Percentiles rank a stretch among this genome's conserved stretches.
Conservation (phyloP, 2,329 filamentous ascomycete genomes). For the Escovopsis sp. region DNA sequence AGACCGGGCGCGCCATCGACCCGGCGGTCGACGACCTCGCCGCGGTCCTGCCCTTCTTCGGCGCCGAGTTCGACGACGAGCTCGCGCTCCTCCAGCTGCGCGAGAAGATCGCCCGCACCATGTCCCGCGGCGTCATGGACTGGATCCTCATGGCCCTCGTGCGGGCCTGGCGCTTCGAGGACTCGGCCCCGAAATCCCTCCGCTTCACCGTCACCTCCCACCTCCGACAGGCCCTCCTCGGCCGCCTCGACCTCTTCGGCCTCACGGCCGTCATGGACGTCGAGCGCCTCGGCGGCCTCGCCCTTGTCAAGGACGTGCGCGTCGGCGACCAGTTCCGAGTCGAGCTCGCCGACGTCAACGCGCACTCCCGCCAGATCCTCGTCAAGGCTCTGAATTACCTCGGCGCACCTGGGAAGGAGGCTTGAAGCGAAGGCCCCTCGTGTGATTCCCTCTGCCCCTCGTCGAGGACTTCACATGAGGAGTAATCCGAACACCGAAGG, state of each 20-base stretch:
- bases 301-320: constrained; percentile 26
- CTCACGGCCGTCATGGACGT: constrained; percentile 26
- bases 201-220: constrained; percentile 29
- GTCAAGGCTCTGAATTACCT: constrained; percentile 28
- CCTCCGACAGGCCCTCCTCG: constrained; percentile 19
- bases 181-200: constrained; percentile 30
- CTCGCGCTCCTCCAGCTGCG: constrained; percentile 36
- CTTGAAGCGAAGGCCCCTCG: neutral
- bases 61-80: constrained; percentile 24
- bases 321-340: constrained; percentile 41
- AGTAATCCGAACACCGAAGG: no score
- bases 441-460: no score
- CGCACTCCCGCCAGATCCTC: constrained; percentile 27
- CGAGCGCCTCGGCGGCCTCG: constrained; percentile 21
- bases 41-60: constrained; percentile 31
- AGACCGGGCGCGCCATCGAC: constrained; percentile 13
- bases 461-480: no score
- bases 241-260: constrained; percentile 36
- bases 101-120: constrained; percentile 32
- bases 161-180: constrained; percentile 43
- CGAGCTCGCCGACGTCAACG: constrained; percentile 37
- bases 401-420: constrained; percentile 1
- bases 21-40: constrained; percentile 13
- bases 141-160: constrained; percentile 46
- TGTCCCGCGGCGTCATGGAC: constrained; percentile 29